phyloP scores from a whole-genome alignment of 2,329 filamentous ascomycete species.

The Neofusicoccum laricinum region DNA sequence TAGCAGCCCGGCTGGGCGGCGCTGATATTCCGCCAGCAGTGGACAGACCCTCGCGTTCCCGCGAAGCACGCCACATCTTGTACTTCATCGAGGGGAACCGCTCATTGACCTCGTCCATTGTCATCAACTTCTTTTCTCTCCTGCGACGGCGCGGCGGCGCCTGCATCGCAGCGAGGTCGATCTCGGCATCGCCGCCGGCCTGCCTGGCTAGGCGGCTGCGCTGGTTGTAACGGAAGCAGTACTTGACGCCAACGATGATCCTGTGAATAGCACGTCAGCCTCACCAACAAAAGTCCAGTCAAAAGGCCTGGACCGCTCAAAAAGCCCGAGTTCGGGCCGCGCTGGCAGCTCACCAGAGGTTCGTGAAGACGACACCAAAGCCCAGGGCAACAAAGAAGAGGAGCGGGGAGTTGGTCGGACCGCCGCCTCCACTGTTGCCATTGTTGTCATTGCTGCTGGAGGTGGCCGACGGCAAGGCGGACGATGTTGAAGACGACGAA shows the following conservation, averaged over 20 bases:
- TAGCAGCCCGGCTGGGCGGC: slow-evolving; percentile 69
- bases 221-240: slow-evolving; percentile 98
- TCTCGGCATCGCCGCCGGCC: slow-evolving; percentile 77
- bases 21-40: slow-evolving; percentile 76
- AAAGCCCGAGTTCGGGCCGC: background rate
- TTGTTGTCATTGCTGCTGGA: slow-evolving; percentile 22
- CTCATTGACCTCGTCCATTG: slow-evolving; percentile 97
- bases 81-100: slow-evolving; percentile 96
- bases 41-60: slow-evolving; percentile 79
- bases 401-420: slow-evolving; percentile 68
- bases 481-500: slow-evolving; percentile 19
- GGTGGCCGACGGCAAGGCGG: slow-evolving; percentile 18
- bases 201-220: slow-evolving; percentile 76
- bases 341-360: slow-evolving; percentile 74
- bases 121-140: slow-evolving; percentile 97
- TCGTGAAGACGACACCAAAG: slow-evolving; percentile 97
- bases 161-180: slow-evolving; percentile 82
- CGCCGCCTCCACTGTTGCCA: slow-evolving; percentile 34
- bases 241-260: slow-evolving; percentile 99
- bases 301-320: background rate
- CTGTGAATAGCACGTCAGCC: slow-evolving; percentile 46
- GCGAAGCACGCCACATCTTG: slow-evolving; percentile 85
- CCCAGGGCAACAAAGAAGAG: slow-evolving; percentile 94
- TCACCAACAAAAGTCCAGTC: background rate
- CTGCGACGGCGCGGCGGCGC: slow-evolving; percentile 81